These are phyloP conservation scores for Solanum dulcamara DNA, from an alignment of 257 asterid genomes.

Conservation along the genomic window DNA sequence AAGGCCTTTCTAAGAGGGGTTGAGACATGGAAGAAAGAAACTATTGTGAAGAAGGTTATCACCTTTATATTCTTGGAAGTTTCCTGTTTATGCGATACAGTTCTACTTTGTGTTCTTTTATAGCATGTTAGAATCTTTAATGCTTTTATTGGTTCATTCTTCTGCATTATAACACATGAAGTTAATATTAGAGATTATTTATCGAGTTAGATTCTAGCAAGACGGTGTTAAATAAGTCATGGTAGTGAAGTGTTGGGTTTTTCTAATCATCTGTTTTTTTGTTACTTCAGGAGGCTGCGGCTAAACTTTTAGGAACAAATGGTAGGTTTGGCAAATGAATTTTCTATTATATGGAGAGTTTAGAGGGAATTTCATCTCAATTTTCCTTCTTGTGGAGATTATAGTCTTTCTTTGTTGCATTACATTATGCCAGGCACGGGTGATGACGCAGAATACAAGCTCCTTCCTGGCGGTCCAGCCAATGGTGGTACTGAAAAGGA, in stretches of 20 bases:
- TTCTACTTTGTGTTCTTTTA: not conserved
- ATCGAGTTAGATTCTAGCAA: not conserved
- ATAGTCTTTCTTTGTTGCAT: not conserved
- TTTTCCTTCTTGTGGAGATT: not conserved
- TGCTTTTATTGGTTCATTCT: not conserved
- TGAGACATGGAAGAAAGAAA: constrained; percentile 91
- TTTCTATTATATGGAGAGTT: not conserved
- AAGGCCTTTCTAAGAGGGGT: constrained; percentile 83
- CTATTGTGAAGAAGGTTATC: constrained; percentile 60
- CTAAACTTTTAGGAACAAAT: not conserved
- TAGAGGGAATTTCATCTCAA: not conserved
- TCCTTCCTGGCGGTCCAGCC: constrained; percentile 68
- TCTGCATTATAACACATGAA: not conserved
- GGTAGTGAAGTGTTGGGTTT: not conserved
- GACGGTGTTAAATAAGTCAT: not conserved
- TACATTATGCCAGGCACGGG: constrained; percentile 24
- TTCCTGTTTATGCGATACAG: not conserved
- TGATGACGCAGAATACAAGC: constrained; percentile 67
- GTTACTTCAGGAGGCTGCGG: not conserved
- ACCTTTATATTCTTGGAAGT: not conserved
- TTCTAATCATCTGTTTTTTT: not conserved
- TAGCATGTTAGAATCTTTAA: not conserved
- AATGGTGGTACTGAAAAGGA: constrained; percentile 13
- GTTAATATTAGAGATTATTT: not conserved
- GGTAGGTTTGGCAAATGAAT: not conserved